Evolutionary conservation across 164 flowering plant species (phyloP).

Genomic region (Stephania japonica): DNA sequence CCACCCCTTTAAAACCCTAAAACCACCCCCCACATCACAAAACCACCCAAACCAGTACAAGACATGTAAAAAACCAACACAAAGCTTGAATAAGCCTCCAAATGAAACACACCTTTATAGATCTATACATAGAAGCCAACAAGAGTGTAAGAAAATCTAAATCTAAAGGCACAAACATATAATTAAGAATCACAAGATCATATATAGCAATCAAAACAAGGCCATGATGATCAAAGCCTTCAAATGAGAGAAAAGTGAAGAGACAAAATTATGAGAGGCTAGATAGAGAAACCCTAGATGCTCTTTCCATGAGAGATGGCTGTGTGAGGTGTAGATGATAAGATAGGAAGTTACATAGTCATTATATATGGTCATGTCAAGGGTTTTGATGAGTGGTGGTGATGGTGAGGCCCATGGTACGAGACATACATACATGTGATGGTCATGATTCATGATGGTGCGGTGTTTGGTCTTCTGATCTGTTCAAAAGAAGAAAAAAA

Average conservation of each 20-base stretch:
- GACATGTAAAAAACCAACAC: background rate
- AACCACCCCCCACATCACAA: background rate
- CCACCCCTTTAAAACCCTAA: slow-evolving; percentile 8
- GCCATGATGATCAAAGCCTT: background rate
- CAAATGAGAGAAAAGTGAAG: background rate
- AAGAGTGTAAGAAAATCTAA: no score
- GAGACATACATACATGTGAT: background rate
- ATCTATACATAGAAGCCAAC: background rate
- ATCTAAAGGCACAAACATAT: background rate
- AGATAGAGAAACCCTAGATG: background rate
- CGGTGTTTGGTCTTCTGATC: slow-evolving; percentile 2
- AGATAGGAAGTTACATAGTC: background rate
- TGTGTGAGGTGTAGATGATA: background rate
- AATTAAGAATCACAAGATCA: no score
- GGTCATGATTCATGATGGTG: background rate
- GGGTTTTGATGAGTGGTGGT: background rate
- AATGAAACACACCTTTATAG: background rate
- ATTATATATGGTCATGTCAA: background rate
- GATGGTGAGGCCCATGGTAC: background rate
- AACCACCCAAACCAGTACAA: background rate
- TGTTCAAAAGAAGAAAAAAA: background rate
- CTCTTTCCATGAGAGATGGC: background rate
- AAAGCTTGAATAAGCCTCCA: background rate
- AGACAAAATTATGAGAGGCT: background rate
- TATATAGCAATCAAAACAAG: no score